Base-by-base conservation (phyloP, 163 green algal genomes). In the Chlamydomonas reinhardtii region DNA sequence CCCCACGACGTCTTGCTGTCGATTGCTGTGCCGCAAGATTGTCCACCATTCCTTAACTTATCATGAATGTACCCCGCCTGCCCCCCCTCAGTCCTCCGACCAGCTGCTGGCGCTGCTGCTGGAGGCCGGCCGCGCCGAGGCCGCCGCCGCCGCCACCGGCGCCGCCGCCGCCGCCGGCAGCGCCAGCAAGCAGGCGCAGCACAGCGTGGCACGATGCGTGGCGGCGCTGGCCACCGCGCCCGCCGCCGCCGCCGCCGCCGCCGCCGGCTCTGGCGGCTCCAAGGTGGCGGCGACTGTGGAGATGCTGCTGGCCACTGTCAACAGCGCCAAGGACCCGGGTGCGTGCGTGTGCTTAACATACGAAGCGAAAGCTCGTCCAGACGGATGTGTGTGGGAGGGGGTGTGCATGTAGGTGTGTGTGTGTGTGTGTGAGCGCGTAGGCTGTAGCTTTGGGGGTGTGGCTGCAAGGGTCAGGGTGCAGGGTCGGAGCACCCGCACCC, bases 191-290 rank as follows among this genome's bases (percentile, higher is more conserved):
- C 59, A 73, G 62, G 94, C 96, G 9, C 96, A 97, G 91, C 89
- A 93, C 32, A 93, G 88, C 27, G 91, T 96, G n/a, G 96, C 97
- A 12, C 93, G 96, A 84, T 99, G 96, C 86, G 93, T 95, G 32
- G 97, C 97, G 6, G 93, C 93, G 34, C 94, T 99, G 73, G 83
- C 83, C 73, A 76, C 73, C 83, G 54, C 76, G 48, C 48, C 48
- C 6, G 48, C 48, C 6, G 48, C 48, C 43, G 43, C 43, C 43
- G 43, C 43, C 43, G 43, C 43, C 43, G 43, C 43, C 43, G 43
- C 43, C 43, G 43, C 43, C 43, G 43, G 43, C 43, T 6, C 43
- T 9, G 35, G 2, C 43, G 37, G 68, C 29, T 39, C 32, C 35
- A 74, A 82, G 70, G 71, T 88, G 43, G 31, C 34, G 15, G 31